Conservation (phyloP, 352 stramenopile genomes). For the Phytophthora citrophthora region DNA sequence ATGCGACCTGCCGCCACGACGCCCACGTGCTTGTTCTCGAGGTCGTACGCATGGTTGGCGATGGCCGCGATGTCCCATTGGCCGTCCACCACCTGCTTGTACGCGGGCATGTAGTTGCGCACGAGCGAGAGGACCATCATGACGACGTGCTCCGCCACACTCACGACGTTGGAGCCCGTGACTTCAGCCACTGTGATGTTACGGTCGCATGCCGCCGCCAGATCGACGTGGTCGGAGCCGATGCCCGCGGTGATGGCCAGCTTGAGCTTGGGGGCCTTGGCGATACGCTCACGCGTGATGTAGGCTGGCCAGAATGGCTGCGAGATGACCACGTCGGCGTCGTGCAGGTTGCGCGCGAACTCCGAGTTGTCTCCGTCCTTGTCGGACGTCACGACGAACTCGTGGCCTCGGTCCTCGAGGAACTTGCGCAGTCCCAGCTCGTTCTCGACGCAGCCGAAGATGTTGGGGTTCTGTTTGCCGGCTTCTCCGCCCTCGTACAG, state of each 20-base stretch:
- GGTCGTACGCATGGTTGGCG: slow-evolving; percentile 42
- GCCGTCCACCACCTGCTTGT: slow-evolving; percentile 46
- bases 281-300: slow-evolving; percentile 49
- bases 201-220: slow-evolving; percentile 46
- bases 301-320: slow-evolving; percentile 62
- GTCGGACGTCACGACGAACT: slow-evolving; percentile 50
- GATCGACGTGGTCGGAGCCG: slow-evolving; percentile 54
- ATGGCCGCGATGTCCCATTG: slow-evolving; percentile 52
- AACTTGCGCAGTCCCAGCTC: slow-evolving; percentile 52
- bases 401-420: slow-evolving; percentile 47
- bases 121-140: slow-evolving; percentile 49
- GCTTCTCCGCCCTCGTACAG: slow-evolving; percentile 38
- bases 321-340: slow-evolving; percentile 55
- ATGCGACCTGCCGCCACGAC: slow-evolving; percentile 49
- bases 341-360: slow-evolving; percentile 45
- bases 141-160: slow-evolving; percentile 54
- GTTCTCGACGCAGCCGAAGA: slow-evolving; percentile 51
- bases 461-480: slow-evolving; percentile 35
- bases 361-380: slow-evolving; percentile 53
- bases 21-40: slow-evolving; percentile 52
- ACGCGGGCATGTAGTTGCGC: slow-evolving; percentile 56
- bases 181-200: slow-evolving; percentile 53
- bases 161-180: slow-evolving; percentile 52
- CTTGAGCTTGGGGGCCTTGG: slow-evolving; percentile 51
- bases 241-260: slow-evolving; percentile 50